Evolutionary conservation across 2,329 filamentous ascomycete genomes (phyloP).

Genomic region (Metarhizium album): DNA sequence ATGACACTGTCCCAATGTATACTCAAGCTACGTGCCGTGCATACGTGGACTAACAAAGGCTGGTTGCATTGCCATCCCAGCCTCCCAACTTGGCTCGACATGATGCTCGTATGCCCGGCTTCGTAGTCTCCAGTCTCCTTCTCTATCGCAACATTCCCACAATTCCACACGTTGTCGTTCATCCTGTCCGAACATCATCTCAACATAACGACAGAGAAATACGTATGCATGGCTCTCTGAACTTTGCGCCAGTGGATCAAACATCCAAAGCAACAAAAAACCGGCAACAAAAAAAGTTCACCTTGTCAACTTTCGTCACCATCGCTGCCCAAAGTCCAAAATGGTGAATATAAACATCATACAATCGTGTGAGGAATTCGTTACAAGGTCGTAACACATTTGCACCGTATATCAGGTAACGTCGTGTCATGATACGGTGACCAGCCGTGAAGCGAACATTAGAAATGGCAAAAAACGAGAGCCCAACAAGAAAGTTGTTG

Average conservation of each 20-base stretch:
- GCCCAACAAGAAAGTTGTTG: neutral
- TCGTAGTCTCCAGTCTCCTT: conserved; percentile 10
- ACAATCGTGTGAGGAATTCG: conserved; percentile 17
- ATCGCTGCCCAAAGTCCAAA: conserved; percentile 4
- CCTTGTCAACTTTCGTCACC: neutral
- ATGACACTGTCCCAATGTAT: neutral
- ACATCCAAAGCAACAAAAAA: neutral
- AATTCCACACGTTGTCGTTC: conserved; percentile 3
- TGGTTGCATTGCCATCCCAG: conserved; percentile 5
- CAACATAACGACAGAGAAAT: conserved; percentile 10
- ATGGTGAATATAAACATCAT: conserved; percentile 18
- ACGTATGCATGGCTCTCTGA: conserved; percentile 19
- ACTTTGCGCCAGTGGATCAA: neutral
- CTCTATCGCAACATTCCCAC: conserved; percentile 10
- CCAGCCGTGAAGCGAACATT: conserved; percentile 22
- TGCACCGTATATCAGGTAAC: conserved; percentile 19
- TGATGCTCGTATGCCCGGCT: conserved; percentile 4
- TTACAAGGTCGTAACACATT: conserved; percentile 25
- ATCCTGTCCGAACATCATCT: conserved; percentile 1
- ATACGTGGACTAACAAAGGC: neutral
- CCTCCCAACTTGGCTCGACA: conserved; percentile 9
- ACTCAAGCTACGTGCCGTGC: neutral
- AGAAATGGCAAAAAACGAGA: conserved; percentile 14
- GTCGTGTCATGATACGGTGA: conserved; percentile 23
- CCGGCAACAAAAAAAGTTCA: neutral